These are phyloP conservation scores for Ehretia macrophylla DNA, from an alignment of 257 asterid species.

Conservation along the genomic window DNA sequence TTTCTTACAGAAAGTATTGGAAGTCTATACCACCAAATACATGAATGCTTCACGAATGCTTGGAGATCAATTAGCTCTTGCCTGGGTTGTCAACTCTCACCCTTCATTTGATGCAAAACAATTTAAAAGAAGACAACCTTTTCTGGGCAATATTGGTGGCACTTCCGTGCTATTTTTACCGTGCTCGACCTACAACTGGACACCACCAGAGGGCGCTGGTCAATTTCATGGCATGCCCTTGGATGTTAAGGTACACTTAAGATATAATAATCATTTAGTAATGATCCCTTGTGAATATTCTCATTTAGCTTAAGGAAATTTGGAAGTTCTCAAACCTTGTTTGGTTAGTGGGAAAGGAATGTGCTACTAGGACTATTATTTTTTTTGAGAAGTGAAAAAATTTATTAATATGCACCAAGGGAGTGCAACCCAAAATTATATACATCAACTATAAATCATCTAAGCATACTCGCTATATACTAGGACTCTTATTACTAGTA, in stretches of 20 bases:
- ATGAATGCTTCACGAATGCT: slow-evolving; percentile 93
- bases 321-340: too few species aligned
- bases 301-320: not conserved
- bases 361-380: too few species aligned
- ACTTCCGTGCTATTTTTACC: slow-evolving; percentile 79
- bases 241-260: slow-evolving; percentile 74
- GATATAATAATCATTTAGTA: not conserved
- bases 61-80: slow-evolving; percentile 96
- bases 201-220: slow-evolving; percentile 98
- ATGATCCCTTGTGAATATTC: not conserved
- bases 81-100: slow-evolving; percentile 66
- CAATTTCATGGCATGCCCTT: slow-evolving; percentile 98
- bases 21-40: slow-evolving; percentile 52
- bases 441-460: too few species aligned
- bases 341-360: too few species aligned
- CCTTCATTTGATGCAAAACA: slow-evolving; percentile 47
- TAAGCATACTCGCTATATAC: too few species aligned
- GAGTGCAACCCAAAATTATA: too few species aligned
- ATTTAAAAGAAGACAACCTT: slow-evolving; percentile 60
- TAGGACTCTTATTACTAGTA: too few species aligned
- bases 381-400: too few species aligned
- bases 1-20: slow-evolving; percentile 64
- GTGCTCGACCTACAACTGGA: slow-evolving; percentile 84
- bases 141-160: slow-evolving; percentile 46
- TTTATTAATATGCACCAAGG: too few species aligned